These are phyloP conservation scores for Xylaria digitata DNA, from an alignment of 2,329 filamentous ascomycete species.

Conservation along the genomic window DNA sequence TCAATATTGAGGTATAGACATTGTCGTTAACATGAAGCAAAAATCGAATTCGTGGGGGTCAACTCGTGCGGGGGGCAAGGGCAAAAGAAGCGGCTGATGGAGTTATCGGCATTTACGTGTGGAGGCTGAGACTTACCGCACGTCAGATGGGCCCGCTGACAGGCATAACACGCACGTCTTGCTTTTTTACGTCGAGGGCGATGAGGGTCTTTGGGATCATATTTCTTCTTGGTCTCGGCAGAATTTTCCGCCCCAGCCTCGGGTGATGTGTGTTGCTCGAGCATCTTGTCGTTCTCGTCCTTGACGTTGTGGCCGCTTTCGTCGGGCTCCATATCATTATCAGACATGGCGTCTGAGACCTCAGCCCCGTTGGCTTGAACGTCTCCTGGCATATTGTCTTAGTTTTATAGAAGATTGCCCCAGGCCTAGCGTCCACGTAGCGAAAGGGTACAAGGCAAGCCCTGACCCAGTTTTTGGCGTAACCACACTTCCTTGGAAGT, in stretches of 20 bases:
- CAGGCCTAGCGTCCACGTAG: slow-evolving; percentile 39
- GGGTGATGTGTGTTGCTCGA: slow-evolving; percentile 58
- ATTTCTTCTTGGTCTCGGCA: slow-evolving; percentile 72
- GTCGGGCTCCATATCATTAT: slow-evolving; percentile 68
- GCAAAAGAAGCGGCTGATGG: slow-evolving; percentile 39
- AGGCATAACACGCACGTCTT: slow-evolving; percentile 93
- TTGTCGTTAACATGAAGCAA: slow-evolving; percentile 27
- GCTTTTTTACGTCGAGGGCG: slow-evolving; percentile 96
- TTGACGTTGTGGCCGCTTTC: slow-evolving; percentile 54
- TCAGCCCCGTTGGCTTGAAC: slow-evolving; percentile 65
- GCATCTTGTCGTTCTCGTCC: slow-evolving; percentile 65
- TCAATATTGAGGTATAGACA: slow-evolving; percentile 14
- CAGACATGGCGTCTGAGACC: slow-evolving; percentile 69
- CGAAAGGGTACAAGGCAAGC: slow-evolving; percentile 41
- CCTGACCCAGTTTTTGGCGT: slow-evolving; percentile 46
- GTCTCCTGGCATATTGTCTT: slow-evolving; percentile 67
- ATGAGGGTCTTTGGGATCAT: slow-evolving; percentile 87
- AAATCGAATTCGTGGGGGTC: slow-evolving; percentile 36
- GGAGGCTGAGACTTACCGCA: slow-evolving; percentile 78
- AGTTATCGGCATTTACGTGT: slow-evolving; percentile 41
- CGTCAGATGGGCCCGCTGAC: slow-evolving; percentile 95
- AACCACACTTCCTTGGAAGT: slow-evolving; percentile 48
- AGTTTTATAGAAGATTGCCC: slow-evolving; percentile 60
- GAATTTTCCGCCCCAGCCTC: slow-evolving; percentile 58
- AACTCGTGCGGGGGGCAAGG: slow-evolving; percentile 28